Conservation (phyloP, 768 basidiomycete genomes). For the Leucogyrophana mollusca region DNA sequence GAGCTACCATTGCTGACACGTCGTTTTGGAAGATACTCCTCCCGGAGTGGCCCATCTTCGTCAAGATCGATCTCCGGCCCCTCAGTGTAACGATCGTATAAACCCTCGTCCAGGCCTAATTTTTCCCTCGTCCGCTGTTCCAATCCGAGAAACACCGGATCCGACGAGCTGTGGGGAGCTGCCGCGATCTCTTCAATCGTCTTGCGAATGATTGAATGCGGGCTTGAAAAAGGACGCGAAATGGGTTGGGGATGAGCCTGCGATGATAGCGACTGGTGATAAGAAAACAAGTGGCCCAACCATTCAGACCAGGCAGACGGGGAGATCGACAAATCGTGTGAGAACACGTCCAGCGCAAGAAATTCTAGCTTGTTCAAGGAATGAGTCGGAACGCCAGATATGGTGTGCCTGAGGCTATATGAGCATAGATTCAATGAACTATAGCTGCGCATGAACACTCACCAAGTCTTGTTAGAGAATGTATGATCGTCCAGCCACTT, state of each 20-base stretch:
- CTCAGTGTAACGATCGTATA: constrained; percentile 36
- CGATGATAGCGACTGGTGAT: constrained; percentile 63
- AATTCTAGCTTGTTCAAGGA: constrained; percentile 71
- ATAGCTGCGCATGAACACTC: constrained; percentile 18
- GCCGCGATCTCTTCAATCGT: constrained; percentile 69
- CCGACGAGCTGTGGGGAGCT: constrained; percentile 37
- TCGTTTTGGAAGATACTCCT: constrained; percentile 77
- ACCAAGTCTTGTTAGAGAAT: constrained; percentile 90
- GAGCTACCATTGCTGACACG: constrained; percentile 33
- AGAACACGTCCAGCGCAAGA: constrained; percentile 67
- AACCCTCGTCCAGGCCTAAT: constrained; percentile 41
- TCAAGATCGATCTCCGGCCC: constrained; percentile 76
- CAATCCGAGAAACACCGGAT: constrained; percentile 71
- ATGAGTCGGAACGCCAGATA: constrained; percentile 72
- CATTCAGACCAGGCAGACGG: constrained; percentile 66
- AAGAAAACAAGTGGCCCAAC: constrained; percentile 62
- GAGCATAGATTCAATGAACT: constrained; percentile 4
- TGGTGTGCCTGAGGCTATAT: constrained; percentile 60
- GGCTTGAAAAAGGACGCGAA: constrained; percentile 71
- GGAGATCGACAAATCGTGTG: constrained; percentile 69
- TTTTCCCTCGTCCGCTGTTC: constrained; percentile 62
- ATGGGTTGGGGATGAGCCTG: constrained; percentile 70
- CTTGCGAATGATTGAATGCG: constrained; percentile 65
- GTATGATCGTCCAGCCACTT: constrained; percentile 90
- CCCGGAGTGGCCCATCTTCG: constrained; percentile 77